Base-by-base conservation (phyloP, 495 filamentous ascomycete genomes). In the Saxispiralis lemnorum region DNA sequence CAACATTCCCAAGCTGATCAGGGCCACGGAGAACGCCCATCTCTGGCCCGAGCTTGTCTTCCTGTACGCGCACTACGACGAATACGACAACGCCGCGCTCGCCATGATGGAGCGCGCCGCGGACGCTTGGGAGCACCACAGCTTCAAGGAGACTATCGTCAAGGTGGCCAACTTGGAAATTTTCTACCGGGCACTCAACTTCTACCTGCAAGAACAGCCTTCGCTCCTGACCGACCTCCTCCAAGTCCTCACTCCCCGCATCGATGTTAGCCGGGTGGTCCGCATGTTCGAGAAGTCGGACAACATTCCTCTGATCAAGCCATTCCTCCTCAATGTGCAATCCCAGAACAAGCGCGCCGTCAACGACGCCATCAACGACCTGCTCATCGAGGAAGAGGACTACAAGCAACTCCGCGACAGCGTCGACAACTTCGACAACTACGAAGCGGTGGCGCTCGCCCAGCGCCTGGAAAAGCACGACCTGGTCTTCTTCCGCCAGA, bases 91-190 rank as follows among this genome's bases (percentile, higher is more conserved):
- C 58, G 89, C 92, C 19, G 89, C 89, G 17, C 72, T 99, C 44
- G 86, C 92, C 30, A 95, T 99, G 73, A 99, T 99, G 85, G 92
- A 99, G 71, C 84, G 89, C 53, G 83, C 92, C 31, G 79, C 93
- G 41, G 88, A 96, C 64, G 83, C 92, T 2, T 99, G 92, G 92
- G 92, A 99, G 63, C 92, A 99, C 66, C 89, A 96, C 63, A 92
- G 88, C 21, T 96, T 99, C 78, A 96, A 96, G 74, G 92, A 96
- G 61, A 95, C 94, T 48, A 71, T 94, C 45, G 78, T 93, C 66
- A 96, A 96, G 74, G 88, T 94, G 48, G 84, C 89, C 53, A 99
- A 99, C 65, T 62, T 96, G 56, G 92, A 99, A 63, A 96, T 99
- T 59, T 96, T 94, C 66, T 99, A 99, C 70, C 83, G 87, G 28